Evolutionary conservation across 1,139 yeast species (phyloP).

Genomic region (Yamadazyma sp.): DNA sequence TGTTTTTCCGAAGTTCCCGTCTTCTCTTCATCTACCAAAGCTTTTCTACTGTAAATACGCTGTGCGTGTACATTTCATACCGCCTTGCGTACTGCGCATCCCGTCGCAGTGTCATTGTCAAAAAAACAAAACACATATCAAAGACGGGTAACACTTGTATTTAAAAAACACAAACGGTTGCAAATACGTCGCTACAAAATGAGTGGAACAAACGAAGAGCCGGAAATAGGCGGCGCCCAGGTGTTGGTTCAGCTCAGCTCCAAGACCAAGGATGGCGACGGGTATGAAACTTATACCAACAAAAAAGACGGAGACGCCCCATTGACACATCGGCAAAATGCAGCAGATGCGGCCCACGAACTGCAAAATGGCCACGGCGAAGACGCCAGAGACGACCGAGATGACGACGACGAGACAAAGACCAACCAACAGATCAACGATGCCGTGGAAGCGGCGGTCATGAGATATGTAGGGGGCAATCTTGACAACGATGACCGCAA

Average conservation of each 20-base stretch:
- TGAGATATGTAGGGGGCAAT: slow-evolving; percentile 67
- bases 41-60: no score
- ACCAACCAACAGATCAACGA: slow-evolving; percentile 46
- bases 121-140: slow-evolving; percentile 7
- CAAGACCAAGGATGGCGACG: slow-evolving; percentile 22
- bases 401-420: slow-evolving; percentile 24
- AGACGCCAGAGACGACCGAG: slow-evolving; percentile 13
- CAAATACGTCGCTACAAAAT: slow-evolving; percentile 7
- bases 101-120: slow-evolving; percentile 1
- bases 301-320: slow-evolving; percentile 1
- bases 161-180: slow-evolving; percentile 5
- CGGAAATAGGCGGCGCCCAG: slow-evolving; percentile 48
- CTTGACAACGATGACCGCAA: slow-evolving; percentile 28
- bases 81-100: background rate
- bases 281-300: background rate
- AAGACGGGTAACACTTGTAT: slow-evolving; percentile 22
- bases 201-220: slow-evolving; percentile 33
- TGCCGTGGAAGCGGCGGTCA: slow-evolving; percentile 73
- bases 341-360: no score
- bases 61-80: background rate
- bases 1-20: no score
- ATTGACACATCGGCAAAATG: slow-evolving; percentile 8
- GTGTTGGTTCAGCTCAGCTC: slow-evolving; percentile 45
- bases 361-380: slow-evolving; percentile 8
- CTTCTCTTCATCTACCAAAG: no score